Conservation (phyloP, 2,329 filamentous ascomycete species). For the Ambrosiella xylebori region DNA sequence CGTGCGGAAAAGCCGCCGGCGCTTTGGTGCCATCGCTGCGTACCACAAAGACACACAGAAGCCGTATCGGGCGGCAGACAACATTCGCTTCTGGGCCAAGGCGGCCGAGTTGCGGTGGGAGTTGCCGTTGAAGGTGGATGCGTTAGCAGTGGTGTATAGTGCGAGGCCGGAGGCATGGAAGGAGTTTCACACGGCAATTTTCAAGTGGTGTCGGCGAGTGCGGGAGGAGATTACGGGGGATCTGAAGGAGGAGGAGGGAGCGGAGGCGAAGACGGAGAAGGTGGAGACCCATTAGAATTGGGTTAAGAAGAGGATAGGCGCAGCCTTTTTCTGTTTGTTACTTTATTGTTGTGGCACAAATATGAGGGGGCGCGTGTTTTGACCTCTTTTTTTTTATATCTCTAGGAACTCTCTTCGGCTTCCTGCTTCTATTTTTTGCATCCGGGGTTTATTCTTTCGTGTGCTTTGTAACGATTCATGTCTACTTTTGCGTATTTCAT, state of each 20-base stretch:
- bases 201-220: slow-evolving; percentile 68
- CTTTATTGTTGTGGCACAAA: too few species aligned
- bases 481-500: too few species aligned
- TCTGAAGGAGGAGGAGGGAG: slow-evolving; percentile 17
- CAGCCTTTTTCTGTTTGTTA: too few species aligned
- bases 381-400: too few species aligned
- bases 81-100: slow-evolving; percentile 90
- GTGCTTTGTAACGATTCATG: too few species aligned
- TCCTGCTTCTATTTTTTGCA: too few species aligned
- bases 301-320: too few species aligned
- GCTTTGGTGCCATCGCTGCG: slow-evolving; percentile 74
- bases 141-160: slow-evolving; percentile 70
- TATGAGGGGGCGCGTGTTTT: too few species aligned
- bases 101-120: slow-evolving; percentile 91
- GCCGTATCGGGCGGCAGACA: slow-evolving; percentile 85
- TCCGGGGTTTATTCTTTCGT: too few species aligned
- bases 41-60: slow-evolving; percentile 90
- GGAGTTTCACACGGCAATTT: slow-evolving; percentile 66
- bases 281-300: too few species aligned
- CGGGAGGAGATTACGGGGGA: slow-evolving; percentile 70
- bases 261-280: too few species aligned
- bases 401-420: too few species aligned
- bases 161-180: slow-evolving; percentile 53
- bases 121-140: slow-evolving; percentile 64
- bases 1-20: slow-evolving; percentile 66